These are phyloP conservation scores for Lentinus polychrous DNA, from an alignment of 1,284 basidiomycete genomes.

Conservation along the genomic window DNA sequence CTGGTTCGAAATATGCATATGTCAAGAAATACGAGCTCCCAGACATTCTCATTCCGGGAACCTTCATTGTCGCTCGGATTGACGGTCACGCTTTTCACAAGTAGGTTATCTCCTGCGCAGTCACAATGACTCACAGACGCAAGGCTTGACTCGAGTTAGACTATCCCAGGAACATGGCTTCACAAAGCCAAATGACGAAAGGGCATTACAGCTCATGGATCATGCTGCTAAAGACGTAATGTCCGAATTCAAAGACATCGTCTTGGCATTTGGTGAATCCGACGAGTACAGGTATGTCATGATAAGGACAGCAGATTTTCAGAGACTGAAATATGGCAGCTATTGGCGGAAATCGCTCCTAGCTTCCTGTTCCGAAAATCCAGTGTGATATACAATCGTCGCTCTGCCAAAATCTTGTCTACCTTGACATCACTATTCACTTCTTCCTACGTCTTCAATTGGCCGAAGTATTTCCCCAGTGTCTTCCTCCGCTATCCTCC, in stretches of 20 bases:
- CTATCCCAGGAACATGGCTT: conserved; percentile 85
- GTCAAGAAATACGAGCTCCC: conserved; percentile 88
- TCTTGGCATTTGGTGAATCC: conserved; percentile 91
- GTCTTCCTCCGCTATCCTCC: conserved; percentile 74
- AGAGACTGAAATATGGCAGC: neutral
- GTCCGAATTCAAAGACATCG: conserved; percentile 75
- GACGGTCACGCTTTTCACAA: conserved; percentile 96
- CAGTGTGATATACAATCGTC: conserved; percentile 77
- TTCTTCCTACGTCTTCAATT: conserved; percentile 85
- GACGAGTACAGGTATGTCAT: conserved; percentile 88
- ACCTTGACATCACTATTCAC: conserved; percentile 91
- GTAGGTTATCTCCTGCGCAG: conserved; percentile 34
- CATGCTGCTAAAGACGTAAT: conserved; percentile 80
- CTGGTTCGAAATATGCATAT: conserved; percentile 87
- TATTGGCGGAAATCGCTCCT: conserved; percentile 3
- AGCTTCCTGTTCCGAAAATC: conserved; percentile 84
- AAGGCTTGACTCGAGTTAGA: conserved; percentile 37
- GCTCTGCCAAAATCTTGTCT: conserved; percentile 86
- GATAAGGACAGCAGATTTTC: neutral
- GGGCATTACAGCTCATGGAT: conserved; percentile 91
- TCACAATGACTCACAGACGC: neutral
- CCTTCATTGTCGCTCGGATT: conserved; percentile 82
- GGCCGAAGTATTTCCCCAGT: conserved; percentile 75
- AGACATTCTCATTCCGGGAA: conserved; percentile 79
- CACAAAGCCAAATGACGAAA: conserved; percentile 86